phyloP scores from a whole-genome alignment of 1,284 basidiomycete species.

The Paramarasmius palmivorus region DNA sequence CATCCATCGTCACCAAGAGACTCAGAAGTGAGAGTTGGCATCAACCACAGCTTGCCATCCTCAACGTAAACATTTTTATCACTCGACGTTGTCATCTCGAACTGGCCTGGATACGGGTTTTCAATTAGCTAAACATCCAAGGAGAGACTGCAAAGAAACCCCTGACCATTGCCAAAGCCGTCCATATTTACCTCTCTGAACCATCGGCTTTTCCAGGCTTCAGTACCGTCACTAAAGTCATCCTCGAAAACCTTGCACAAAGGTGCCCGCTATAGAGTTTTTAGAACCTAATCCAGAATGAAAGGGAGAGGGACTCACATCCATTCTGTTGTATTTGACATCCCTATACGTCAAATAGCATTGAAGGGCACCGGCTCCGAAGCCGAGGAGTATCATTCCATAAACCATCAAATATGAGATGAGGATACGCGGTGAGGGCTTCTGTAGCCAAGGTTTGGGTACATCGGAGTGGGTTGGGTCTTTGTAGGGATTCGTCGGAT shows the following conservation, averaged over 20 bases:
- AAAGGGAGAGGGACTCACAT: constrained; percentile 49
- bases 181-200: constrained; percentile 77
- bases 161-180: constrained; percentile 86
- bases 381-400: constrained; percentile 2
- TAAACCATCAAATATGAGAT: constrained; percentile 4
- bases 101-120: too few relatives aligned
- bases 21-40: constrained; percentile 81
- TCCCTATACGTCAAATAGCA: constrained; percentile 12
- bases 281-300: constrained; percentile 82
- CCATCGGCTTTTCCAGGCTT: constrained; percentile 52
- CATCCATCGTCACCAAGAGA: background rate
- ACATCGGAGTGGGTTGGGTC: background rate
- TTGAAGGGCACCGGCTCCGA: constrained; percentile 10
- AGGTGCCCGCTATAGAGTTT: too few relatives aligned
- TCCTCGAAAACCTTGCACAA: background rate
- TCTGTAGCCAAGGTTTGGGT: constrained; percentile 4
- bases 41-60: constrained; percentile 59
- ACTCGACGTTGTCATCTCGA: constrained; percentile 83
- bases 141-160: too few relatives aligned
- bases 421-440: constrained; percentile 1
- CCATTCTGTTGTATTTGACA: constrained; percentile 8
- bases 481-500: constrained; percentile 2
- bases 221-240: background rate
- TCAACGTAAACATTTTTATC: constrained; percentile 79
- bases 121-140: too few relatives aligned